phyloP scores from a whole-genome alignment of 2,329 filamentous ascomycete genomes.

The Claviceps purpurea region DNA sequence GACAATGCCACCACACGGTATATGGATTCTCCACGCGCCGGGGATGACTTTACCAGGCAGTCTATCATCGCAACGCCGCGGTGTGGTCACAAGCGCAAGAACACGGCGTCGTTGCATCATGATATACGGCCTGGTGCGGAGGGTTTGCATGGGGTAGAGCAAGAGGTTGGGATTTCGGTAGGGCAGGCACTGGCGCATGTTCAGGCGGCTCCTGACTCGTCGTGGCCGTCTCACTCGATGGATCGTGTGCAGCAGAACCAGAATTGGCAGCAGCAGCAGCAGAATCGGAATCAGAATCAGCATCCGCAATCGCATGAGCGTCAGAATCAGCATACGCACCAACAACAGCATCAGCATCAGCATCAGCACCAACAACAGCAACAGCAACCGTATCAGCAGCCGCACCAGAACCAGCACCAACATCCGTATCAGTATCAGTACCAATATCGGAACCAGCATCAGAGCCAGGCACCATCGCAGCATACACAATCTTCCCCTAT shows the following conservation, averaged over 20 bases:
- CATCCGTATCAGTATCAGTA: background rate
- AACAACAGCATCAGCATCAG: too few species aligned
- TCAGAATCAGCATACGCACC: too few species aligned
- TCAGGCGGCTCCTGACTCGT: background rate
- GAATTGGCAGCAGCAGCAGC: too few species aligned
- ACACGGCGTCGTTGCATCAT: slow-evolving; percentile 14
- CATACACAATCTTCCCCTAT: background rate
- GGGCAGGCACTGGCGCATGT: background rate
- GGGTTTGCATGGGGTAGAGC: background rate
- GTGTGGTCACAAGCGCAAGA: slow-evolving; percentile 33
- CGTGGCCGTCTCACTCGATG: too few species aligned
- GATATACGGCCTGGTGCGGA: background rate
- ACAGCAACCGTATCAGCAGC: background rate
- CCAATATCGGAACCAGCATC: background rate
- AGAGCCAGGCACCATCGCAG: slow-evolving; percentile 10
- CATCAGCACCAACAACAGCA: background rate
- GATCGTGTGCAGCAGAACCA: too few species aligned
- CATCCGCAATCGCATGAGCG: background rate
- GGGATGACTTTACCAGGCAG: slow-evolving; percentile 15
- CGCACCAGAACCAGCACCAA: background rate
- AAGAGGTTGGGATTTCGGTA: background rate
- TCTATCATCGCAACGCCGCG: slow-evolving; percentile 6
- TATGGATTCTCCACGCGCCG: slow-evolving; percentile 34
- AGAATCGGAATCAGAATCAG: background rate
- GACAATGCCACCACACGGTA: slow-evolving; percentile 33